Evolutionary conservation across 768 basidiomycete species (phyloP).

Genomic region (Lactifluus volemus): DNA sequence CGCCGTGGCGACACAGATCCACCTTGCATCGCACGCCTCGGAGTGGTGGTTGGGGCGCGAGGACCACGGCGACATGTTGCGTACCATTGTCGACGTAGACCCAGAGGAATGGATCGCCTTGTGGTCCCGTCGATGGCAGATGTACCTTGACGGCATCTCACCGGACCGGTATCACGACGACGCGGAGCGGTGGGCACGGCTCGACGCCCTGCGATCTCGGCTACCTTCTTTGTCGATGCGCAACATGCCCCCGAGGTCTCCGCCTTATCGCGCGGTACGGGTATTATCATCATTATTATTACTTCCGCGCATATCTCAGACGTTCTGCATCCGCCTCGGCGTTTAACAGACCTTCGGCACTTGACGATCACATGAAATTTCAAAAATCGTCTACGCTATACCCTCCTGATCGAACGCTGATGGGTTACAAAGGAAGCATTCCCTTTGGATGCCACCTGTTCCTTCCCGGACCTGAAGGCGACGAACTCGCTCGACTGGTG

Average conservation of each 20-base stretch:
- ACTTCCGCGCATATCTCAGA: background rate
- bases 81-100: slow-evolving; percentile 15
- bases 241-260: slow-evolving; percentile 13
- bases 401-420: background rate
- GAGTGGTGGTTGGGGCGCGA: slow-evolving; percentile 15
- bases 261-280: slow-evolving; percentile 11
- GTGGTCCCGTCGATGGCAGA: slow-evolving; percentile 18
- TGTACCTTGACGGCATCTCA: slow-evolving; percentile 16
- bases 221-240: slow-evolving; percentile 15
- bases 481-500: slow-evolving; percentile 15
- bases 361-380: slow-evolving; percentile 1
- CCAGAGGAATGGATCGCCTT: slow-evolving; percentile 15
- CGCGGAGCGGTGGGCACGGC: slow-evolving; percentile 13
- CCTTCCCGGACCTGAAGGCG: slow-evolving; percentile 4
- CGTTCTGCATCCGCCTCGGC: background rate
- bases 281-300: background rate
- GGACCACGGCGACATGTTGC: slow-evolving; percentile 13
- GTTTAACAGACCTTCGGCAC: slow-evolving; percentile 9
- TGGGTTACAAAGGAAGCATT: background rate
- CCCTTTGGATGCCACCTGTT: slow-evolving; percentile 16
- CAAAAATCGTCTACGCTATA: slow-evolving; percentile 13
- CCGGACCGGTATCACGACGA: slow-evolving; percentile 11
- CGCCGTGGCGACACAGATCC: slow-evolving; percentile 1
- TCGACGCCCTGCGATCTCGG: slow-evolving; percentile 7
- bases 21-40: slow-evolving; percentile 13